These are phyloP conservation scores for Peziza echinospora DNA, from an alignment of 495 filamentous ascomycete genomes.

Conservation along the genomic window DNA sequence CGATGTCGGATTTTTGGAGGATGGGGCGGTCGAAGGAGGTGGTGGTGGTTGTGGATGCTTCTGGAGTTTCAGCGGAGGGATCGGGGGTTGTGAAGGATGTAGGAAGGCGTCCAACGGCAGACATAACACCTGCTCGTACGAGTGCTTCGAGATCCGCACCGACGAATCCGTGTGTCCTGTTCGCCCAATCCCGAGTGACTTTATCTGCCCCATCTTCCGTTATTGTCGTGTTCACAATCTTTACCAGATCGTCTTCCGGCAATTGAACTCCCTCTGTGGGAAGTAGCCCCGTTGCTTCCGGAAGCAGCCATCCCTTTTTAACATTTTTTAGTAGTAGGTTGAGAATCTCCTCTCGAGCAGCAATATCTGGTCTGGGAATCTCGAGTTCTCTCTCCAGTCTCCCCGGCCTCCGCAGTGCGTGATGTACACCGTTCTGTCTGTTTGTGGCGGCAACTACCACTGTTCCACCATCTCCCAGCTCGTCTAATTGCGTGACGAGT, in stretches of 20 bases:
- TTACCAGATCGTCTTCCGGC: constrained; percentile 20
- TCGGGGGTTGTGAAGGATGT: neutral
- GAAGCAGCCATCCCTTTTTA: constrained; percentile 13
- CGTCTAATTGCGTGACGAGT: constrained; percentile 32
- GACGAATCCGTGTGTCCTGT: constrained; percentile 47
- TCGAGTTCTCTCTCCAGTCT: constrained; percentile 53
- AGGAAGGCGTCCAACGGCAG: constrained; percentile 8
- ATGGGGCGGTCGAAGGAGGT: neutral
- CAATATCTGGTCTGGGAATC: constrained; percentile 54
- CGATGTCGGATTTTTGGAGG: constrained; percentile 28
- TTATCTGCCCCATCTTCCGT: constrained; percentile 13
- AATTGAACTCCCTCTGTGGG: constrained; percentile 26
- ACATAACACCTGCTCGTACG: constrained; percentile 20
- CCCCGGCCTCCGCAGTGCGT: constrained; percentile 41
- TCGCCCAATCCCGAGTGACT: constrained; percentile 27
- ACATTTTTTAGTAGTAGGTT: constrained; percentile 23
- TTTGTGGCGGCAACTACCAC: constrained; percentile 55
- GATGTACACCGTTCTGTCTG: constrained; percentile 52
- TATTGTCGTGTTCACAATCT: constrained; percentile 1
- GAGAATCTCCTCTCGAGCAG: constrained; percentile 56
- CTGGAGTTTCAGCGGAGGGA: neutral
- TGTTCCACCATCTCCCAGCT: constrained; percentile 28
- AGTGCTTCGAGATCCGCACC: constrained; percentile 38
- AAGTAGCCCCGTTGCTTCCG: constrained; percentile 22
- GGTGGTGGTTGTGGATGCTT: no score